Evolutionary conservation across 495 filamentous ascomycete species (phyloP), one percentile per base, ranked within the genome.

Genomic region (Aspergillus nanangensis): DNA sequence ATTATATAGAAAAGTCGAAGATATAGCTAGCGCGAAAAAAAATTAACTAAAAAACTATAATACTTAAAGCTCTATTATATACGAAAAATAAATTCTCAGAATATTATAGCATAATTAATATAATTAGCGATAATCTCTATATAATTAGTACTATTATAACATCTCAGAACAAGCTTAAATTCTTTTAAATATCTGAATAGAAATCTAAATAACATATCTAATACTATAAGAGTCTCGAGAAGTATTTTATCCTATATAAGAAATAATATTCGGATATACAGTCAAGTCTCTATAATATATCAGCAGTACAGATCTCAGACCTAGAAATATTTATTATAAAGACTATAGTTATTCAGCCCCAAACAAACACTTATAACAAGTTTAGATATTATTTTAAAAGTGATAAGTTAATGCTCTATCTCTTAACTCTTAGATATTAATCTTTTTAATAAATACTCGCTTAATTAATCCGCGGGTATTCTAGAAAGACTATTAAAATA

Each of bases 51-150:
- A 31, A 31, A 31, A 31, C 13, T 31, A 13, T 31, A 13, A 31
- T 31, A 31, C 27, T 31, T 31, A 31, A 31, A 31, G 27, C 27
- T 13, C 27, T 31, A 7, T 31, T 31, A 31, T 31, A 60, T 56
- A 33, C 3, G 40, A 21, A 13, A 31, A 7, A 60, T 60, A 57
- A 60, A 27, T 45, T 60, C 11, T n/a, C n/a, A n/a, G n/a, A n/a
- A n/a, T n/a, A n/a, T n/a, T n/a, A n/a, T n/a, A n/a, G n/a, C n/a
- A n/a, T 21, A 14, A 54, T 38, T 35, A 41, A 56, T 43, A n/a
- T 38, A 11, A 33, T 53, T 14, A 0, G 10, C 13, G 33, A 27
- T 18, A 20, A 52, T 38, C 41, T 55, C 39, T 60, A 55, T 37
- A 37, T 29, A 24, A 52, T 60, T 55, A 31, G 35, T 3, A 60